Conservation (phyloP, 2,329 filamentous ascomycete genomes). For the Trichoderma sp. region DNA sequence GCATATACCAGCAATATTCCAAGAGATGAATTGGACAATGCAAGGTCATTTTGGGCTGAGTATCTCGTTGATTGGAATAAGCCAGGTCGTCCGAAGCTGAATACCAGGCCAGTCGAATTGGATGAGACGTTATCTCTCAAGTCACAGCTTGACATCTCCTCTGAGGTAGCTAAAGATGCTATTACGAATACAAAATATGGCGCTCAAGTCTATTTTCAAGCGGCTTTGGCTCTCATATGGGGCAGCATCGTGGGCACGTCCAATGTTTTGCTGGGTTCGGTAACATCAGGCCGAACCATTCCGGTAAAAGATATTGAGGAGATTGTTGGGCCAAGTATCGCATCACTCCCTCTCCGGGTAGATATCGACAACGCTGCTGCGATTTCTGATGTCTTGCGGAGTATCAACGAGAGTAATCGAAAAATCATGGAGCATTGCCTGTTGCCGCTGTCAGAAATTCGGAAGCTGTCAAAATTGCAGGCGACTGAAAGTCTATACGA, state of each 20-base stretch:
- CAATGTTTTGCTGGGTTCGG: slow-evolving; percentile 73
- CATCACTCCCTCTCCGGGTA: slow-evolving; percentile 70
- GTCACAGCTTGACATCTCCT: slow-evolving; percentile 24
- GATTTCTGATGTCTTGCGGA: slow-evolving; percentile 59
- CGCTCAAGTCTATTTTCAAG: slow-evolving; percentile 73
- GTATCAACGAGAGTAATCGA: slow-evolving; percentile 64
- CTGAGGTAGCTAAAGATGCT: slow-evolving; percentile 29
- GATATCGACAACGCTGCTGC: slow-evolving; percentile 52
- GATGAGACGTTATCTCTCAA: slow-evolving; percentile 22
- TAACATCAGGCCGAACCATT: slow-evolving; percentile 79
- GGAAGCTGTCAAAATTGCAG: slow-evolving; percentile 54
- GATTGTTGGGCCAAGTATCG: slow-evolving; percentile 76
- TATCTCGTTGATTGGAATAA: slow-evolving; percentile 58
- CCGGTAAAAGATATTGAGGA: slow-evolving; percentile 67
- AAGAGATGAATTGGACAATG: slow-evolving; percentile 35
- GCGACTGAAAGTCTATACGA: slow-evolving; percentile 67
- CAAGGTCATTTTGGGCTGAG: slow-evolving; percentile 67
- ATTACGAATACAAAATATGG: slow-evolving; percentile 50
- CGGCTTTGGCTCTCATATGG: slow-evolving; percentile 65
- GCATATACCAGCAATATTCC: slow-evolving; percentile 42
- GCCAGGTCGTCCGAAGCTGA: slow-evolving; percentile 53
- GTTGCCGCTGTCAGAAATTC: slow-evolving; percentile 68
- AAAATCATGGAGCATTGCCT: slow-evolving; percentile 61
- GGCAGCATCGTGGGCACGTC: slow-evolving; percentile 59
- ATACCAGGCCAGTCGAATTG: slow-evolving; percentile 29